Evolutionary conservation across 306 rosid genomes (phyloP).

Genomic region (Dicorynia guianensis): DNA sequence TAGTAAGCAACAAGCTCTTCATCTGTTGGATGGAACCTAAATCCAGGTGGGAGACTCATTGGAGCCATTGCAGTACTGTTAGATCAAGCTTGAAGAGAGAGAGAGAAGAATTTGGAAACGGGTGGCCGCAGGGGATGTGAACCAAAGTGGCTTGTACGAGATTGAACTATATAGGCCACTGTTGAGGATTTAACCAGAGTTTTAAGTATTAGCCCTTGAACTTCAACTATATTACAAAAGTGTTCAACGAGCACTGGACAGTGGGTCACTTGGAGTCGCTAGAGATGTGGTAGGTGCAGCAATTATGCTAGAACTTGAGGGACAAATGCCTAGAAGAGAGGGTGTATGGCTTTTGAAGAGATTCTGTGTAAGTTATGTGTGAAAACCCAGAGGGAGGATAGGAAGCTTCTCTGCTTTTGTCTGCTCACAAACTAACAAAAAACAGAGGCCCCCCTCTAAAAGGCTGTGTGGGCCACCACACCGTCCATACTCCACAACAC

Average conservation of each 20-base stretch:
- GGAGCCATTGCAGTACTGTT: conserved; percentile 68
- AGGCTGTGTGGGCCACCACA: conserved; percentile 61
- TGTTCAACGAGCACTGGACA: not conserved
- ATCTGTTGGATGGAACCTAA: conserved; percentile 90
- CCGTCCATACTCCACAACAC: conserved; percentile 72
- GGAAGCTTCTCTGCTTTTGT: conserved; percentile 99
- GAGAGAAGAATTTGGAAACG: conserved; percentile 34
- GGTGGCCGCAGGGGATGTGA: conserved; percentile 27
- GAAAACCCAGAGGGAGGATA: conserved; percentile 71
- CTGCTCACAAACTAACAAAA: conserved; percentile 93
- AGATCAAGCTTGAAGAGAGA: conserved; percentile 18
- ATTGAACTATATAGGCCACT: conserved; percentile 77
- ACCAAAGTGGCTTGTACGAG: conserved; percentile 49
- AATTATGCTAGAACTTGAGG: conserved; percentile 31
- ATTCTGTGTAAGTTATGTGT: conserved; percentile 75
- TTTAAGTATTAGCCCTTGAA: conserved; percentile 37
- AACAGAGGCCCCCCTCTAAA: conserved; percentile 49
- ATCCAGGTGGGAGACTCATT: conserved; percentile 90
- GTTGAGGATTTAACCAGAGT: conserved; percentile 38
- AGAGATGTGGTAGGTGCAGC: not conserved
- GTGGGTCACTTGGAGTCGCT: no score
- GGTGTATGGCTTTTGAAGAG: conserved; percentile 62
- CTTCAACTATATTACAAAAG: conserved; percentile 26
- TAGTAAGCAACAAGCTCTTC: conserved; percentile 86
- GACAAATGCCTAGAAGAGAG: conserved; percentile 4